Conservation (phyloP, 164 flowering plant species). For the Nelumbo lutea region DNA sequence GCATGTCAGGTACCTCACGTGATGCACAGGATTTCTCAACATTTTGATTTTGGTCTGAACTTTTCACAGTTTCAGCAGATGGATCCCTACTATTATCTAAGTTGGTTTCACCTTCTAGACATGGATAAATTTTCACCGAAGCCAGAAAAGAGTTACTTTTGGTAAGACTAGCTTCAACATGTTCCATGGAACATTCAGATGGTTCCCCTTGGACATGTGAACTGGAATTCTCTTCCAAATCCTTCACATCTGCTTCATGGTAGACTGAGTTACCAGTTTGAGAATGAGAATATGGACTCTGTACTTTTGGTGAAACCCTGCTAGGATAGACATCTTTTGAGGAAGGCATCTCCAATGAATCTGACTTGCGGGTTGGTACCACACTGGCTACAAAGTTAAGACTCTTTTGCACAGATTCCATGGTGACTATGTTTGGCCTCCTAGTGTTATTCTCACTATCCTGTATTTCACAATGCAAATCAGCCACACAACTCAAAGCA, state of each 20-base stretch:
- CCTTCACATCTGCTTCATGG: conserved; percentile 13
- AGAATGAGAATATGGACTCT: conserved; percentile 7
- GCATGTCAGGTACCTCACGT: conserved; percentile 17
- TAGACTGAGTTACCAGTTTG: conserved; percentile 10
- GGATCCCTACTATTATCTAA: conserved; percentile 12
- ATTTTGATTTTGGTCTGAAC: conserved; percentile 16
- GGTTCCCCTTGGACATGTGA: conserved; percentile 13
- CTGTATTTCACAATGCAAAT: conserved; percentile 10
- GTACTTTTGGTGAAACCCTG: conserved; percentile 17
- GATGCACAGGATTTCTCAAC: conserved; percentile 17
- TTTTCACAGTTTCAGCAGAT: conserved; percentile 17
- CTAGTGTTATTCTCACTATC: conserved; percentile 12
- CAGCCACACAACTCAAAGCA: conserved; percentile 9
- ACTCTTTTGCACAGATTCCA: conserved; percentile 9
- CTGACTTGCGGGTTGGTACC: conserved; percentile 3
- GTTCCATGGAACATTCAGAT: conserved; percentile 15
- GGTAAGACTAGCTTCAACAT: conserved; percentile 1
- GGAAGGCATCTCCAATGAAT: conserved; percentile 11
- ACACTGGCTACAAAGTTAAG: conserved; percentile 5
- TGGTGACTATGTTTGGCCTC: conserved; percentile 1
- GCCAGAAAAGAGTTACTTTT: conserved; percentile 18
- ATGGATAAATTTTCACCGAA: conserved; percentile 15
- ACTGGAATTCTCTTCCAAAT: conserved; percentile 17
- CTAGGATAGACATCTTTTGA: conserved; percentile 15
- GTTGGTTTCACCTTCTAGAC: conserved; percentile 27